A percentile compares a stretch with the other conserved stretches of the same genome.
These are phyloP conservation scores for Periconia sp. DNA, from an alignment of 2,329 filamentous ascomycete genomes.

Conservation along the genomic window DNA sequence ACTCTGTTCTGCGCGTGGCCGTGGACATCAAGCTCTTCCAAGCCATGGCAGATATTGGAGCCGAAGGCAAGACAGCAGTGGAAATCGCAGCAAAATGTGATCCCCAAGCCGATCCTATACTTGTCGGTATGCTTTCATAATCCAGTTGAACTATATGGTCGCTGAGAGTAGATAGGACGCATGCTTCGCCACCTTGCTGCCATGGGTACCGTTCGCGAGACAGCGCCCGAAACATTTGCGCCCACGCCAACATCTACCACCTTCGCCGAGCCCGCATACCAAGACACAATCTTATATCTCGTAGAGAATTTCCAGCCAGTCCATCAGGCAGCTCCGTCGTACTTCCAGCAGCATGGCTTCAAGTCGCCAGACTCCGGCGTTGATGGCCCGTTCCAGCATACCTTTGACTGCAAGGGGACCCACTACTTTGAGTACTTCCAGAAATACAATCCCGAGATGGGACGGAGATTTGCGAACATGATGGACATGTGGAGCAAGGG, in stretches of 20 bases:
- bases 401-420: slow-evolving; percentile 24
- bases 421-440: slow-evolving; percentile 33
- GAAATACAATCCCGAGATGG: slow-evolving; percentile 26
- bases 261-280: slow-evolving; percentile 23
- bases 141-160: background rate
- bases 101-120: slow-evolving; percentile 20
- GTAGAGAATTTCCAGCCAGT: slow-evolving; percentile 27
- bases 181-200: slow-evolving; percentile 37
- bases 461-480: slow-evolving; percentile 32
- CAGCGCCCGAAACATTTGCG: slow-evolving; percentile 22
- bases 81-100: slow-evolving; percentile 23
- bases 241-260: slow-evolving; percentile 21
- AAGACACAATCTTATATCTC: slow-evolving; percentile 29
- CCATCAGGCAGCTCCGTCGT: slow-evolving; percentile 21
- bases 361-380: slow-evolving; percentile 19
- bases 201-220: slow-evolving; percentile 27
- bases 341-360: slow-evolving; percentile 22
- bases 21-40: slow-evolving; percentile 31
- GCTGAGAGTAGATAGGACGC: slow-evolving; percentile 7
- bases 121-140: slow-evolving; percentile 16
- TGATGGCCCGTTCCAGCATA: slow-evolving; percentile 30
- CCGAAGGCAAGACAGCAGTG: slow-evolving; percentile 12
- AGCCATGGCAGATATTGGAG: slow-evolving; percentile 18
- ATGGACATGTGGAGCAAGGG: slow-evolving; percentile 35
- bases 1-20: slow-evolving; percentile 24